Evolutionary conservation across 169 alveolate species (phyloP).

Genomic region (Eimeria sp.): DNA sequence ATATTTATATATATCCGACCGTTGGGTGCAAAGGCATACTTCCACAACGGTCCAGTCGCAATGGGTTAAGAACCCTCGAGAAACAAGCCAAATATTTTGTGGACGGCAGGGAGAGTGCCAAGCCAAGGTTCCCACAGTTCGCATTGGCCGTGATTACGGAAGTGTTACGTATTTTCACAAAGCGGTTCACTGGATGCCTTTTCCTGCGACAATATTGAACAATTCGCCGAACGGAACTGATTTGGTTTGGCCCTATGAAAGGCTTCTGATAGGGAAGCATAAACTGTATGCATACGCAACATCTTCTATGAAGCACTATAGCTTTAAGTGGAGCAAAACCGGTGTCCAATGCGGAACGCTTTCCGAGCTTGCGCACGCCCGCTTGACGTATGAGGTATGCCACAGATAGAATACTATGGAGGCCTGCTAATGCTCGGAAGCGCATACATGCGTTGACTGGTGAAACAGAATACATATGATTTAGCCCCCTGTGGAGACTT

Average conservation of each 20-base stretch:
- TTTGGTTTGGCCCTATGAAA: background rate
- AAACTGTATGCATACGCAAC: background rate
- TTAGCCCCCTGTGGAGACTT: background rate
- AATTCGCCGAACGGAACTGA: background rate
- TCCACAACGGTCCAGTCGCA: too few species aligned
- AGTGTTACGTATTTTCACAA: too few species aligned
- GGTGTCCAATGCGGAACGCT: background rate
- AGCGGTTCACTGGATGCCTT: background rate
- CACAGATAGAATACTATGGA: background rate
- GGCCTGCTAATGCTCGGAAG: background rate
- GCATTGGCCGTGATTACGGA: background rate
- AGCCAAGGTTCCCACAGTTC: background rate
- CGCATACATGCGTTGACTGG: background rate
- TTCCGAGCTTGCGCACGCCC: background rate
- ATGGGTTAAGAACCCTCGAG: too few species aligned
- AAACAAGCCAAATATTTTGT: too few species aligned
- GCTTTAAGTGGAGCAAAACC: background rate
- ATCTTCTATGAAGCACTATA: too few species aligned
- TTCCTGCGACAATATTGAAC: background rate
- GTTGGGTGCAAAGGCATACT: too few species aligned
- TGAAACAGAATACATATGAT: background rate
- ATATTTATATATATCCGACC: too few species aligned
- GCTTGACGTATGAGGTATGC: background rate
- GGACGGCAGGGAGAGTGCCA: background rate
- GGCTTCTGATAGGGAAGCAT: background rate